Base-by-base conservation (phyloP, 495 filamentous ascomycete species). In the Trichoderma gamsii region DNA sequence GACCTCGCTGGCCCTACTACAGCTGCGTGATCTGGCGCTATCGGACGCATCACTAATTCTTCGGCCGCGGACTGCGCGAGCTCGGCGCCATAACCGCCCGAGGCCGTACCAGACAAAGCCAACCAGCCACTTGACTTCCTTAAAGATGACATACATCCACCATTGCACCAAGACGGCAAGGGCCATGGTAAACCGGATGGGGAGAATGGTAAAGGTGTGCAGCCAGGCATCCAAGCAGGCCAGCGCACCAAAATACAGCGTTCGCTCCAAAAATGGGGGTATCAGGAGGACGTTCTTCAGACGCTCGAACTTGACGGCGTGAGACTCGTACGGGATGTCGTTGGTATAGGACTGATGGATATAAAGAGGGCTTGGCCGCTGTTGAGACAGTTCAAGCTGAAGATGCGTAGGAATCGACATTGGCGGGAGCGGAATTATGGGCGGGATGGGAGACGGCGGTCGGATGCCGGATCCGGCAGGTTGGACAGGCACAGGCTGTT, bases 181-280 rank as follows among this genome's bases (percentile, higher is more conserved):
- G 12, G 95, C 93, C 70, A 92, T 92, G 66, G 93, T 75, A 75
- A 99, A 98, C 0, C 95, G 86, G 66, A 99, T 83, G 13, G 95
- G 95, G 8, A 98, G 79, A 41, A 99, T 93, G 0, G 96, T 99
- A 69, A 98, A 96, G 0, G 92, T 92, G 77, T 96, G 93, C 5
- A 98, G 83, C 95, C 94, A 99, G n/a, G 93, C 89, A 79, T 99
- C 95, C 41, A 98, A 80, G 76, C 95, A 98, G 38, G 94, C 92
- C 27, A 97, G 73, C 12, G 89, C 86, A 8, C 95, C 95, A 79
- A 99, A 98, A 71, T 85, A 87, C 23, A 99, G 82, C 1, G 92
- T 85, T 67, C 89, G 86, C 78, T 99, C 95, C n/a, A 99, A 80
- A 65, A 87, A 88, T 9, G 85, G 86, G 9, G 94, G 92, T 6